A percentile compares a stretch with the other conserved stretches of the same genome.
These are phyloP conservation scores for Macrophomina pseudophaseolina DNA, from an alignment of 2,329 filamentous ascomycete species.

Conservation along the genomic window DNA sequence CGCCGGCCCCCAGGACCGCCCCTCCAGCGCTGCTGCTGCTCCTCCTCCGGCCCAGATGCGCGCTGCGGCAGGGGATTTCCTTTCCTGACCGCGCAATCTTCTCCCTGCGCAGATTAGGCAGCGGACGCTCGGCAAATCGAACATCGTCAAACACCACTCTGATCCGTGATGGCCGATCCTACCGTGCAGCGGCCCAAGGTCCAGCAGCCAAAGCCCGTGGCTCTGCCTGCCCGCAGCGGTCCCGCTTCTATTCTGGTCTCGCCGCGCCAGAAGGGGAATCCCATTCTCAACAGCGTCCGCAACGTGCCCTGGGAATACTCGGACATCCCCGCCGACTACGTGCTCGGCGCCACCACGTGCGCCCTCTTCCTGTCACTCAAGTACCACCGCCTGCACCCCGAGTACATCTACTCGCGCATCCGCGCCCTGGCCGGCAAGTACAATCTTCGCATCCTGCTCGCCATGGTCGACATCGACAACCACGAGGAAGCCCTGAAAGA, in stretches of 20 bases:
- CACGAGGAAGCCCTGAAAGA: slow-evolving; percentile 90
- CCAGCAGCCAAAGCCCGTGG: slow-evolving; percentile 87
- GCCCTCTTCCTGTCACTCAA: slow-evolving; percentile 93
- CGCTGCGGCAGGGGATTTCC: background rate
- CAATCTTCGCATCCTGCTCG: slow-evolving; percentile 81
- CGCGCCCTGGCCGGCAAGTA: slow-evolving; percentile 83
- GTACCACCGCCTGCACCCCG: slow-evolving; percentile 95
- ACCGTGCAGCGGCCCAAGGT: slow-evolving; percentile 52
- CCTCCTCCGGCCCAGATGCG: background rate
- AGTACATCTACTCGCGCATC: slow-evolving; percentile 96
- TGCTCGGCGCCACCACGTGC: slow-evolving; percentile 84
- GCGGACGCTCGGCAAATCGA: background rate
- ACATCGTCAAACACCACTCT: slow-evolving; percentile 2
- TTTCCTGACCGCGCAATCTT: background rate
- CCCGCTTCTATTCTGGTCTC: slow-evolving; percentile 88
- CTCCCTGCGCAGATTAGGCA: background rate
- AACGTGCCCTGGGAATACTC: slow-evolving; percentile 90
- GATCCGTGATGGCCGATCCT: slow-evolving; percentile 12
- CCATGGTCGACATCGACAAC: slow-evolving; percentile 93
- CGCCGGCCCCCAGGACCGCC: background rate
- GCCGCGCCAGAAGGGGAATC: slow-evolving; percentile 92
- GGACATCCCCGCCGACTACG: slow-evolving; percentile 94
- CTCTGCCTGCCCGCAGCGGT: slow-evolving; percentile 68
- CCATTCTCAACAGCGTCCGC: slow-evolving; percentile 81
- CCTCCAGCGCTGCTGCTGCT: too few species aligned